These are phyloP conservation scores for Fusarium vanettenii DNA, from an alignment of 2,329 filamentous ascomycete genomes.

Conservation along the genomic window DNA sequence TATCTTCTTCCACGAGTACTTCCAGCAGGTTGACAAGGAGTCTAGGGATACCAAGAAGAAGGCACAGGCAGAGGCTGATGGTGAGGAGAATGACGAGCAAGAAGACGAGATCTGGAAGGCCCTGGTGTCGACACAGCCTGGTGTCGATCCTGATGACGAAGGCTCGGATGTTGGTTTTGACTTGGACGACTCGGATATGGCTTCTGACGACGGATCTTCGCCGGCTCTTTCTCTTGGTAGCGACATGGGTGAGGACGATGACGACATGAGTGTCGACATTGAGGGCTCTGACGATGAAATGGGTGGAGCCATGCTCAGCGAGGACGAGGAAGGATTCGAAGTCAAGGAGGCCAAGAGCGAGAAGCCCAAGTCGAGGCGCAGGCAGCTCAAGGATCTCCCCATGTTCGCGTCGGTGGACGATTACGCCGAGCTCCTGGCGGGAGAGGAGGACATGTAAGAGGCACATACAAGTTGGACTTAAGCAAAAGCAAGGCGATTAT, in stretches of 20 bases:
- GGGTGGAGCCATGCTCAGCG: conserved; percentile 54
- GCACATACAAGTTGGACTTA: background rate
- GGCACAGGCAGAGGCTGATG: conserved; percentile 53
- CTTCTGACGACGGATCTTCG: conserved; percentile 59
- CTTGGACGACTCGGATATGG: conserved; percentile 62
- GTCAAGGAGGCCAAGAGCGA: conserved; percentile 72
- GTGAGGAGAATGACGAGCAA: conserved; percentile 66
- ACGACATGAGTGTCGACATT: conserved; percentile 54
- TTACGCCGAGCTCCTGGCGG: conserved; percentile 85
- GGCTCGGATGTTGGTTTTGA: conserved; percentile 64
- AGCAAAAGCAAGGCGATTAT: conserved; percentile 18
- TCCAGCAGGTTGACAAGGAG: conserved; percentile 77
- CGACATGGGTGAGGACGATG: conserved; percentile 61
- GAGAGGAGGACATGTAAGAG: conserved; percentile 68
- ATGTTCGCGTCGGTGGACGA: conserved; percentile 95
- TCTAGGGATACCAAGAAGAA: conserved; percentile 66
- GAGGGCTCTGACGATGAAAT: conserved; percentile 57
- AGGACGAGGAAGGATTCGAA: conserved; percentile 60
- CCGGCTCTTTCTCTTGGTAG: conserved; percentile 53
- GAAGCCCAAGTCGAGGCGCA: conserved; percentile 69
- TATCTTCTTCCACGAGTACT: conserved; percentile 99
- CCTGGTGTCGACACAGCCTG: conserved; percentile 82
- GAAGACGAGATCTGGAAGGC: conserved; percentile 94
- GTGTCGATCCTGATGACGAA: conserved; percentile 60
- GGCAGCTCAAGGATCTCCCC: conserved; percentile 88